phyloP scores from a whole-genome alignment of 371 early-diverging fungal genomes.

The Mucor racemosus region DNA sequence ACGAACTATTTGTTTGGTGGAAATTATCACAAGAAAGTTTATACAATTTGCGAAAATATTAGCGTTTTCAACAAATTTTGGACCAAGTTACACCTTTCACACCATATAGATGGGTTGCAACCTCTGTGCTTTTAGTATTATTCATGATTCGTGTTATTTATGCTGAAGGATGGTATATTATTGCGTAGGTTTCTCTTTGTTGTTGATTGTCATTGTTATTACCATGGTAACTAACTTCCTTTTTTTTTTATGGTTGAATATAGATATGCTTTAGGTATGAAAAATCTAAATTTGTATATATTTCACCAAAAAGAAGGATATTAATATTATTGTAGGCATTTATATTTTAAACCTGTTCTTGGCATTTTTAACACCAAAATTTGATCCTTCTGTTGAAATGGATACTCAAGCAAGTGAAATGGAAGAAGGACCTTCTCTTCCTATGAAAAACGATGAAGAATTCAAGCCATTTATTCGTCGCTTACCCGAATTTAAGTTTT shows the following conservation, averaged over 20 bases:
- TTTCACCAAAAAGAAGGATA: background rate
- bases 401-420: conserved; percentile 74
- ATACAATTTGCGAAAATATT: background rate
- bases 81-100: conserved; percentile 82
- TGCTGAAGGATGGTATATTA: conserved; percentile 95
- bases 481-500: conserved; percentile 99
- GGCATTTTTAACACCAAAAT: conserved; percentile 94
- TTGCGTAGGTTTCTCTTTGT: conserved; percentile 59
- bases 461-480: conserved; percentile 98
- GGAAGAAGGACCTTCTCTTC: conserved; percentile 80
- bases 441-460: conserved; percentile 92
- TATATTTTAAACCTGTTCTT: conserved; percentile 94
- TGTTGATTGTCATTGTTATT: background rate
- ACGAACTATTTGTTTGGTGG: background rate
- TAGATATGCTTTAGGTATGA: conserved; percentile 60
- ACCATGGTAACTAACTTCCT: background rate
- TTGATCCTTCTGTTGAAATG: conserved; percentile 87
- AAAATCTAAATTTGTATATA: background rate
- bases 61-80: conserved; percentile 24
- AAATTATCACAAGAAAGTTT: background rate
- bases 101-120: conserved; percentile 77
- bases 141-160: conserved; percentile 83
- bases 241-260: background rate
- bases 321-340: conserved; percentile 68
- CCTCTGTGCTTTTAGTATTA: conserved; percentile 64